Evolutionary conservation across 176 grass and related monocot species (phyloP), one percentile per base, ranked within the genome.

Genomic region (Triticum urartu): DNA sequence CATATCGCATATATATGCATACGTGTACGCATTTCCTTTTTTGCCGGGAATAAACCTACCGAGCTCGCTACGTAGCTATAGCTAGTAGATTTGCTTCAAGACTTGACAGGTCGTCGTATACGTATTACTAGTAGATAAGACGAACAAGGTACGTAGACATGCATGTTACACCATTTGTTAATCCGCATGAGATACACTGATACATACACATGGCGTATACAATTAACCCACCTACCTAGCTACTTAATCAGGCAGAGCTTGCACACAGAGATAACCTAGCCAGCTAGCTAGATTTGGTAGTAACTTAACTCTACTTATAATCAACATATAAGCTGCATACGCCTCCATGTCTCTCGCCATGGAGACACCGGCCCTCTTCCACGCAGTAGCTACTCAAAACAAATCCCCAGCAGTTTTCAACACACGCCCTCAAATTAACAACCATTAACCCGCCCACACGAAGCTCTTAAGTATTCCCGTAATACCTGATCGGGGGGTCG

Each of bases 261-360:
- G 21, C 7, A n/a, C 4, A 24, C 32, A n/a, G 70, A 60, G 78
- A 58, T 85, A 40, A 40, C 45, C 28, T 56, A 79, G 56, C 15
- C 35, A 52, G 45, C 10, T 47, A 61, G 39, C 62, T 81, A 64
- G 69, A 81, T 87, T 65, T 66, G 60, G 13, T 38, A n/a, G 40
- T 7, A 87, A 36, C 32, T 81, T 88, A 75, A 17, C 33, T 34
- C 15, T 3, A 20, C 5, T 75, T 75, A 48, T 75, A 48, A 24
- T 47, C 65, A 58, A 40, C 59, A 87, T 0, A 18, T 18, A 54
- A 59, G 18, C 3, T 20, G 54, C 54, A 21, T 59, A 59, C 54
- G 70, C 20, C 77, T 60, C 84, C 79, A 21, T 91, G 92, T 93
- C 64, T 66, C 64, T 66, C 12, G 64, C 64, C 26, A 66, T 32